phyloP scores from a whole-genome alignment of 2,329 filamentous ascomycete species.

The Xylariaceae sp. region DNA sequence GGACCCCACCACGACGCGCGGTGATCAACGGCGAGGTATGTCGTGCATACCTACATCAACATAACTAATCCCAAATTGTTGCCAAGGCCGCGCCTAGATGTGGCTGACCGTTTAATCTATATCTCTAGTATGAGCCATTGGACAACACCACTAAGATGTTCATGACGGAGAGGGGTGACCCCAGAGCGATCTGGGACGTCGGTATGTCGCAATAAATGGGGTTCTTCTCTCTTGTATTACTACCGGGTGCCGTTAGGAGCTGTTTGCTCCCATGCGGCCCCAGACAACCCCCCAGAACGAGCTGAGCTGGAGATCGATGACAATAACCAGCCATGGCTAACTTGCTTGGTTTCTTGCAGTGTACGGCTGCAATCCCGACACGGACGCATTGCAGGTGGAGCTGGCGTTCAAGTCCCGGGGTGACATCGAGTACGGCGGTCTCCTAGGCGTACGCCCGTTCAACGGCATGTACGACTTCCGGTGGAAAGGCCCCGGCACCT shows the following conservation, averaged over 20 bases:
- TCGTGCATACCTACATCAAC: slow-evolving; percentile 5
- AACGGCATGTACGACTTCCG: slow-evolving; percentile 39
- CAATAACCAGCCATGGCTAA: background rate
- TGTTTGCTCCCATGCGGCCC: too few relatives aligned
- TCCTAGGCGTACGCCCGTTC: slow-evolving; percentile 38
- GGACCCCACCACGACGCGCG: slow-evolving; percentile 30
- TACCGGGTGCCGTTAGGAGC: too few relatives aligned
- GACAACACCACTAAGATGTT: slow-evolving; percentile 46
- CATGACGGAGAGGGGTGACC: slow-evolving; percentile 42
- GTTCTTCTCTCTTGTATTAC: too few relatives aligned
- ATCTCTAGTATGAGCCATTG: slow-evolving; percentile 34
- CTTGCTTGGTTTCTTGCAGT: slow-evolving; percentile 2
- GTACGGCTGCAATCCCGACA: slow-evolving; percentile 40
- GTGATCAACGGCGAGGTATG: slow-evolving; percentile 43
- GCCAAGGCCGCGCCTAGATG: too few relatives aligned
- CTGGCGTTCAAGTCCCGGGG: slow-evolving; percentile 34
- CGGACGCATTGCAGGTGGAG: slow-evolving; percentile 37
- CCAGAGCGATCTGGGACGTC: slow-evolving; percentile 38
- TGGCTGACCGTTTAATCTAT: too few relatives aligned
- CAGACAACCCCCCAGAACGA: background rate
- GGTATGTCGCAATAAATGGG: background rate
- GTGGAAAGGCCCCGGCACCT: slow-evolving; percentile 38
- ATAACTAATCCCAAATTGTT: background rate
- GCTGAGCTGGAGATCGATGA: background rate
- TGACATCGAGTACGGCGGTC: slow-evolving; percentile 31